Evolutionary conservation across 2,329 filamentous ascomycete genomes (phyloP), one percentile per base, ranked within the genome.

Genomic region (Ophiostoma angusticollis): DNA sequence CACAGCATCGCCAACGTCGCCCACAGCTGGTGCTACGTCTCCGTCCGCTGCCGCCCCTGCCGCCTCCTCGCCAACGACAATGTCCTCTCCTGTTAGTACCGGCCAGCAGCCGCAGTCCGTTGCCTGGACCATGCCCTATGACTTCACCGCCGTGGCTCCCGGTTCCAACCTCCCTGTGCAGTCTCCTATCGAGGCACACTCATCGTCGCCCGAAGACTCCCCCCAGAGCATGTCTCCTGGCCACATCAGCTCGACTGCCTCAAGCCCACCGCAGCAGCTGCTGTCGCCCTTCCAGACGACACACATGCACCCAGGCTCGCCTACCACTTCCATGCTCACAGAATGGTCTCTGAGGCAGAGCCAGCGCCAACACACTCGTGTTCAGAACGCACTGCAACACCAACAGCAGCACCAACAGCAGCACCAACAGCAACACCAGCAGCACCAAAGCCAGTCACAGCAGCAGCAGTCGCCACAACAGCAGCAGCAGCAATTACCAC

Each of bases 341-440:
- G 72, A 78, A 58, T 79, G 74, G 73, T 67, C 74, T 17, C 64
- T 79, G 37, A 67, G 71, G 40, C 68, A 72, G 46, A 66, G 69
- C 36, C 68, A 67, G 49, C 64, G 66, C 43, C 64, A 65, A 32
- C 54, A n/a, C n/a, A n/a, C n/a, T n/a, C n/a, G n/a, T n/a, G n/a
- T 49, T 14, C 64, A 66, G 31, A 54, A 44, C 13, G 36, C 70
- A 36, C 68, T 71, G 27, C 42, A 40, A 8, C 54, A 60, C 14
- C 52, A 58, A 22, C 60, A 64, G 49, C 70, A 72, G 33, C 58
- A 71, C 40, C 44, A 43, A 19, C 53, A 53, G 24, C 53, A 54
- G 29, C 41, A 47, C 13, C 53, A 56, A 18, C 47, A 46, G 19
- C 46, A 47, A 29, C 53, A 53, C 31, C 52, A 53, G 33, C 41